Percentiles rank a stretch among this genome's conserved stretches.
Evolutionary conservation across 441 rosid genomes (phyloP).

Genomic region (Macaranga tanarius): DNA sequence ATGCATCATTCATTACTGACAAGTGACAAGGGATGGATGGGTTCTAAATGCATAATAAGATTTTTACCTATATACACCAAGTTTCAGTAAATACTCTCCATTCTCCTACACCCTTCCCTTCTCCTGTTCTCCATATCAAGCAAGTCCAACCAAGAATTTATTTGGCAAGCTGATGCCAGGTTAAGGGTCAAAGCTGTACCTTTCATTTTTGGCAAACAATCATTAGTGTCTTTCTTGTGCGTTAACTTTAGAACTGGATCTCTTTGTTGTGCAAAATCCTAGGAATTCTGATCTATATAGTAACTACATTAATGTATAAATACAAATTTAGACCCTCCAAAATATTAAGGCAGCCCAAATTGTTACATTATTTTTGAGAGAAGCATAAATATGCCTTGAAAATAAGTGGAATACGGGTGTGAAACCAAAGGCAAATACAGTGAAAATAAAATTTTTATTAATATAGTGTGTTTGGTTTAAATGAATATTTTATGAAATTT

Average conservation of each 20-base stretch:
- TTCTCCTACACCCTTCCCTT: not conserved
- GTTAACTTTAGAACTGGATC: not conserved
- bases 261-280: not conserved
- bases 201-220: not conserved
- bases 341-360: not conserved
- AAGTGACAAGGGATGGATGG: no score
- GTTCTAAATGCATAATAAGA: no score
- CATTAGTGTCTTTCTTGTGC: not conserved
- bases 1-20: not conserved
- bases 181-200: not conserved
- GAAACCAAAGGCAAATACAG: not conserved
- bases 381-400: not conserved
- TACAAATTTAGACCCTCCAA: not conserved
- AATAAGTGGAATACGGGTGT: constrained; percentile 8
- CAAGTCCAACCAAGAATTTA: constrained; percentile 7
- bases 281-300: not conserved
- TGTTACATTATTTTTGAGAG: not conserved
- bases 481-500: no score
- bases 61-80: no score
- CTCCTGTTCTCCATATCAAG: not conserved
- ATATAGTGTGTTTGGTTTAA: no score
- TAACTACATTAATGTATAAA: not conserved
- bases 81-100: not conserved
- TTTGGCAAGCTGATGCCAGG: not conserved
- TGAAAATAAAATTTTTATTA: not conserved